phyloP scores from a whole-genome alignment of 129 eudicot genomes.

The Chrysanthemum lavandulifolium region DNA sequence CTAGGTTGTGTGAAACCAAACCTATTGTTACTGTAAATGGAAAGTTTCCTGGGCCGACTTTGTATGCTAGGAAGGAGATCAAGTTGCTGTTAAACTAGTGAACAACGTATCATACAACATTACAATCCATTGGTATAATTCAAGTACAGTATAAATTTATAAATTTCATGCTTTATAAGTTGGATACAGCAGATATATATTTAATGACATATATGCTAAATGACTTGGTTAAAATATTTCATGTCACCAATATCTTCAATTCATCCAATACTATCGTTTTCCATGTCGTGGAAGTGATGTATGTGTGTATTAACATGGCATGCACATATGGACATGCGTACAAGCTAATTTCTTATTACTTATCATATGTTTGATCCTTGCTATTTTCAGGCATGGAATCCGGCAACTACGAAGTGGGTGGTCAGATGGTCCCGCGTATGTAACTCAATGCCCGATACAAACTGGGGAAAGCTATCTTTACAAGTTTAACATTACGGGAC shows the following conservation, averaged over 20 bases:
- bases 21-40: slow-evolving; percentile 75
- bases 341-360: background rate
- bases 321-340: background rate
- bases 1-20: slow-evolving; percentile 64
- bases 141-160: background rate
- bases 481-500: slow-evolving; percentile 75
- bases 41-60: slow-evolving; percentile 77
- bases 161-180: too few relatives aligned
- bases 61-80: slow-evolving; percentile 78
- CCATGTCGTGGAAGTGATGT: too few relatives aligned
- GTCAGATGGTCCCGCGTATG: slow-evolving; percentile 81
- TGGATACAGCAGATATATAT: too few relatives aligned
- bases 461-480: slow-evolving; percentile 63
- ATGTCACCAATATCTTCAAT: too few relatives aligned
- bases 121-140: slow-evolving; percentile 69
- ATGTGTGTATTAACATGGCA: too few relatives aligned
- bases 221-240: background rate
- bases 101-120: slow-evolving; percentile 68
- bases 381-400: slow-evolving; percentile 66
- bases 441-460: slow-evolving; percentile 87
- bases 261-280: too few relatives aligned
- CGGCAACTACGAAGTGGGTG: slow-evolving; percentile 81
- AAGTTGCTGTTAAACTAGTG: slow-evolving; percentile 47
- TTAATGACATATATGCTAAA: background rate
- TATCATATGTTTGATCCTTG: background rate